phyloP scores from a whole-genome alignment of 2,329 filamentous ascomycete species.

The Bipolaris zeicola region DNA sequence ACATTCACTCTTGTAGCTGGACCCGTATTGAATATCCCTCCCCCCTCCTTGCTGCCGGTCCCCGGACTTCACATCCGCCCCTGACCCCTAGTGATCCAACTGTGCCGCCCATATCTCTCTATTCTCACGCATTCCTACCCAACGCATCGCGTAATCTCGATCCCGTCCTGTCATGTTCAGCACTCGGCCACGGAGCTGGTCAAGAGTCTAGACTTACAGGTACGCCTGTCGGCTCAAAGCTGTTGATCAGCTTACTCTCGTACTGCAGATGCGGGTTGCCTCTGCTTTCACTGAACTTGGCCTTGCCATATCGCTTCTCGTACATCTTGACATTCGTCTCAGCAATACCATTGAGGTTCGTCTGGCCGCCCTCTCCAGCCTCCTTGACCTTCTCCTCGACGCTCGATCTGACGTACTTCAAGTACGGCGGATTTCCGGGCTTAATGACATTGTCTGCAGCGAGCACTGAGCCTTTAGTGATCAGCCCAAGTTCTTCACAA shows the following conservation, averaged over 20 bases:
- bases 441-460: constrained; percentile 74
- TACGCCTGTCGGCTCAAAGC: constrained; percentile 70
- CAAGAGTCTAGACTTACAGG: constrained; percentile 56
- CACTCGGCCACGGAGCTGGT: not conserved
- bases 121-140: constrained; percentile 19
- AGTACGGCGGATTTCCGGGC: constrained; percentile 72
- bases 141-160: constrained; percentile 68
- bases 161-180: constrained; percentile 59
- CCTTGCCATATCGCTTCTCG: constrained; percentile 53
- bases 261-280: constrained; percentile 72
- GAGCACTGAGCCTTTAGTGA: constrained; percentile 66
- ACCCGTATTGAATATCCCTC: not conserved
- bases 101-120: not conserved
- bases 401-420: constrained; percentile 71
- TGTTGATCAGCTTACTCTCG: constrained; percentile 66
- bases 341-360: constrained; percentile 49
- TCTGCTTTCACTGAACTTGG: constrained; percentile 49
- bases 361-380: constrained; percentile 36
- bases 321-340: constrained; percentile 58
- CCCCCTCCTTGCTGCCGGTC: not conserved
- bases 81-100: not conserved
- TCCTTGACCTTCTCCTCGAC: constrained; percentile 65
- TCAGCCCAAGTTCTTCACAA: constrained; percentile 71
- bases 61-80: not conserved
- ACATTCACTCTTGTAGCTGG: constrained; percentile 1